A percentile compares a stretch with the other conserved stretches of the same genome.
These are phyloP conservation scores for Chytridium lagenaria DNA, from an alignment of 371 early-diverging fungal species.

Conservation along the genomic window DNA sequence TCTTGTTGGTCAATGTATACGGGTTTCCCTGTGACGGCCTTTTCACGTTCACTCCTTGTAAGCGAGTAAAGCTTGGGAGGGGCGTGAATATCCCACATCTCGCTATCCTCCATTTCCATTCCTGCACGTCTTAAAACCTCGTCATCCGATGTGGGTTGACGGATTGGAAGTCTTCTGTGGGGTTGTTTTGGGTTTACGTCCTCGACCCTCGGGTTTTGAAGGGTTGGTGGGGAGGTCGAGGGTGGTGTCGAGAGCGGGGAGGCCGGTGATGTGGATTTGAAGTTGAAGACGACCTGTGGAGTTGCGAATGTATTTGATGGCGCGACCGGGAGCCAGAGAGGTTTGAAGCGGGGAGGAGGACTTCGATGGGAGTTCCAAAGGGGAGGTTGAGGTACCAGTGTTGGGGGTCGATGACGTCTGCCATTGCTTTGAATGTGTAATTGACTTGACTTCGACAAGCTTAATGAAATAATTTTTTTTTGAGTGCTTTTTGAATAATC, in stretches of 20 bases:
- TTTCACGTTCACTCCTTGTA: background rate
- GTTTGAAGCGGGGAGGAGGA: constrained; percentile 2
- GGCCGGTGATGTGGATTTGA: background rate
- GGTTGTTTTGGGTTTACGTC: background rate
- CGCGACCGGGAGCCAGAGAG: constrained; percentile 5
- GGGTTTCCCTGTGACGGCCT: constrained; percentile 6
- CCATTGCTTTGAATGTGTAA: too few relatives aligned
- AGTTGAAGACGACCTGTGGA: background rate
- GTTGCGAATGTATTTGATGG: background rate
- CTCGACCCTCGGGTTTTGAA: background rate
- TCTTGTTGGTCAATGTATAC: background rate
- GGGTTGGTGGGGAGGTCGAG: constrained; percentile 11
- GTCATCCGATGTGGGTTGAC: background rate
- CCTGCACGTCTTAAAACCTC: background rate
- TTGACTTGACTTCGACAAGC: too few relatives aligned
- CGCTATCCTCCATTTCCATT: background rate
- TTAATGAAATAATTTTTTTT: background rate
- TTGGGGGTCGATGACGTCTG: background rate
- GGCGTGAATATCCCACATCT: constrained; percentile 1
- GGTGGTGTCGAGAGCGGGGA: background rate
- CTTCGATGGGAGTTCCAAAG: background rate
- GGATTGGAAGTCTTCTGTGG: background rate
- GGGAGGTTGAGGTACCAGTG: background rate
- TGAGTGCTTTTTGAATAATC: background rate
- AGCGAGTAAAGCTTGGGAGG: constrained; percentile 1